Evolutionary conservation across 2,329 filamentous ascomycete genomes (phyloP).

Genomic region (Aspergillus fumigatus): DNA sequence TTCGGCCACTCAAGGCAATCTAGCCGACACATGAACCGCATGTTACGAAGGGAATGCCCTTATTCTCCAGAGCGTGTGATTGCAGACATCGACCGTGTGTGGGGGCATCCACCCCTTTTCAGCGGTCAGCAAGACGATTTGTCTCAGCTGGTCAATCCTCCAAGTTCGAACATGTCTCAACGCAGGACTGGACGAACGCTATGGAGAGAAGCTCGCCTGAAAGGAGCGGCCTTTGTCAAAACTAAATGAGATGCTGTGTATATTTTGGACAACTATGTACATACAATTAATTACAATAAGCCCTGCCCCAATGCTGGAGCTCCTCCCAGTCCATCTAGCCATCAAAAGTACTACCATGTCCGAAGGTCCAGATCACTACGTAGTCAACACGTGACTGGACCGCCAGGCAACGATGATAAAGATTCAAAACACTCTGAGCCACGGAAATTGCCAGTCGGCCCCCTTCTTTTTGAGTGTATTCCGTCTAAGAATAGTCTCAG

Average conservation of each 20-base stretch:
- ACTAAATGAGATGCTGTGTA: not conserved
- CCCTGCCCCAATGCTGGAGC: not conserved
- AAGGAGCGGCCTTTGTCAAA: slow-evolving; percentile 1
- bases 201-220: not conserved
- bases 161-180: slow-evolving; percentile 9
- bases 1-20: slow-evolving; percentile 30
- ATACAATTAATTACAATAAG: not conserved
- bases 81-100: slow-evolving; percentile 30
- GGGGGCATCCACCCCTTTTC: slow-evolving; percentile 30
- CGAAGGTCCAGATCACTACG: not conserved
- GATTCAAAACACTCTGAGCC: not conserved
- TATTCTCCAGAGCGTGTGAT: slow-evolving; percentile 29
- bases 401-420: not conserved
- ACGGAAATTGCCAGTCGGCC: not conserved
- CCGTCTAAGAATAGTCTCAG: slow-evolving; percentile 14
- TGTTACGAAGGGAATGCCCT: slow-evolving; percentile 33
- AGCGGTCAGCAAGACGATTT: slow-evolving; percentile 18
- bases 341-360: not conserved
- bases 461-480: not conserved
- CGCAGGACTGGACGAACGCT: slow-evolving; percentile 3
- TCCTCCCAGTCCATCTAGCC: not conserved
- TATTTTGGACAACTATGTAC: not conserved
- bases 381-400: not conserved
- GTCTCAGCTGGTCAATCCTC: slow-evolving; percentile 21
- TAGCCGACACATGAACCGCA: slow-evolving; percentile 30